Evolutionary conservation across 495 filamentous ascomycete species (phyloP).

Genomic region (Tuber magnatum): DNA sequence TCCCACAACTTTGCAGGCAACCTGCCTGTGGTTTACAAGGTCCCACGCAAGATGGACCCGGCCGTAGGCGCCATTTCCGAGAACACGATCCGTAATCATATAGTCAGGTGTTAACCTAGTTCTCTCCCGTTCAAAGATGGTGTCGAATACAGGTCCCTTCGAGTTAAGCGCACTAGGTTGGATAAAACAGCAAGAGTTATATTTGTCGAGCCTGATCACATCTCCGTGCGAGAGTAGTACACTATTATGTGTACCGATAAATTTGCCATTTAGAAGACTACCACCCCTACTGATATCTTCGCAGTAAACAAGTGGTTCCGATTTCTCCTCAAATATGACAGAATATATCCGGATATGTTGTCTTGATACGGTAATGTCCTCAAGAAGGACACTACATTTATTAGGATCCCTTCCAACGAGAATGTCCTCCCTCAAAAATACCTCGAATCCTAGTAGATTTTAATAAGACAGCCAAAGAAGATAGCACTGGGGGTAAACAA

Average conservation of each 20-base stretch:
- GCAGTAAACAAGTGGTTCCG: slow-evolving; percentile 50
- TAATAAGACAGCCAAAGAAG: not conserved
- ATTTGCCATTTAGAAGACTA: slow-evolving; percentile 45
- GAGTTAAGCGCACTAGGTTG: slow-evolving; percentile 1
- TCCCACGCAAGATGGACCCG: slow-evolving; percentile 49
- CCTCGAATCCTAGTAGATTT: not conserved
- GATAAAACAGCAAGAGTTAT: slow-evolving; percentile 25
- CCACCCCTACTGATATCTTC: slow-evolving; percentile 50
- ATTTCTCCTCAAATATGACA: slow-evolving; percentile 45
- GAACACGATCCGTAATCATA: slow-evolving; percentile 45
- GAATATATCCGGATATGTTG: slow-evolving; percentile 49
- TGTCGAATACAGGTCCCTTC: slow-evolving; percentile 4
- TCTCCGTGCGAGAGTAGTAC: slow-evolving; percentile 49
- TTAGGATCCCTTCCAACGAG: not conserved
- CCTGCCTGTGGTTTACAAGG: slow-evolving; percentile 41
- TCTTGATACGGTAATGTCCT: not conserved
- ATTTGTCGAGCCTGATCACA: slow-evolving; percentile 38
- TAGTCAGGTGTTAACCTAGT: slow-evolving; percentile 32
- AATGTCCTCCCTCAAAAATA: not conserved
- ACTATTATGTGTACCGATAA: slow-evolving; percentile 42
- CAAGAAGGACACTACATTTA: not conserved
- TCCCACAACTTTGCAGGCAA: slow-evolving; percentile 53
- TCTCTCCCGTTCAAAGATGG: slow-evolving; percentile 16
- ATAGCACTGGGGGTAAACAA: not conserved
- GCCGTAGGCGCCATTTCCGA: slow-evolving; percentile 50